A percentile compares a stretch with the other conserved stretches of the same genome.
Conservation (phyloP, 768 basidiomycete genomes). For the Cyathus striatus region DNA sequence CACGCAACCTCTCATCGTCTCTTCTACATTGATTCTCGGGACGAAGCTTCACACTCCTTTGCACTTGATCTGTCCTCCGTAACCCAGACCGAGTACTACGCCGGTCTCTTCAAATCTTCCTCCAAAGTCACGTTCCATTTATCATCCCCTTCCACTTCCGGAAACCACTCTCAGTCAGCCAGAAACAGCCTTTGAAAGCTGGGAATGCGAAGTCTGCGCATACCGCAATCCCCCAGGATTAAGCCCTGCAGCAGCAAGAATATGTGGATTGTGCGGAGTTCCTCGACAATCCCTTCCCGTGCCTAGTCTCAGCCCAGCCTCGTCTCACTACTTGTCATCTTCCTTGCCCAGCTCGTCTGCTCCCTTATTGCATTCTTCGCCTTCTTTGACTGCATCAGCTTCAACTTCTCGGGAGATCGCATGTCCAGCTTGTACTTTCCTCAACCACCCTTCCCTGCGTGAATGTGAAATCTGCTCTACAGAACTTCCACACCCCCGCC, state of each 20-base stretch:
- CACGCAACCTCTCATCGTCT: slow-evolving; percentile 80
- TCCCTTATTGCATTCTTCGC: slow-evolving; percentile 18
- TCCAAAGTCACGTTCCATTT: slow-evolving; percentile 83
- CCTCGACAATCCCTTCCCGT: slow-evolving; percentile 37
- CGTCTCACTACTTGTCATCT: slow-evolving; percentile 24
- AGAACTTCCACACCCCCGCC: slow-evolving; percentile 40
- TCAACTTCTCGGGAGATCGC: slow-evolving; percentile 47
- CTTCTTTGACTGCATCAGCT: slow-evolving; percentile 37
- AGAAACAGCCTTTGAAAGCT: slow-evolving; percentile 44
- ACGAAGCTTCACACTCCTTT: slow-evolving; percentile 55
- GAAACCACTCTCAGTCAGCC: no score
- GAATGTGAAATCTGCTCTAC: slow-evolving; percentile 87
- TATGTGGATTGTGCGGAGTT: slow-evolving; percentile 83
- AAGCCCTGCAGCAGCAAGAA: slow-evolving; percentile 60
- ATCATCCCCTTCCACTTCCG: slow-evolving; percentile 21
- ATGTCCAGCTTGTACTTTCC: slow-evolving; percentile 88
- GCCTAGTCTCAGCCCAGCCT: slow-evolving; percentile 16
- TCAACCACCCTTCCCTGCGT: slow-evolving; percentile 73
- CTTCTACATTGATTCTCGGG: slow-evolving; percentile 65
- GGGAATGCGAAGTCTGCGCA: slow-evolving; percentile 89
- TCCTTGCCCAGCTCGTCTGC: slow-evolving; percentile 18
- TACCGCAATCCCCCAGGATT: slow-evolving; percentile 75
- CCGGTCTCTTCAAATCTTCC: slow-evolving; percentile 85
- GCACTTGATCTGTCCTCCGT: slow-evolving; percentile 61
- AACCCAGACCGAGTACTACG: slow-evolving; percentile 80